phyloP scores from a whole-genome alignment of 202 grass and related monocot genomes.

The Digitaria exilis region DNA sequence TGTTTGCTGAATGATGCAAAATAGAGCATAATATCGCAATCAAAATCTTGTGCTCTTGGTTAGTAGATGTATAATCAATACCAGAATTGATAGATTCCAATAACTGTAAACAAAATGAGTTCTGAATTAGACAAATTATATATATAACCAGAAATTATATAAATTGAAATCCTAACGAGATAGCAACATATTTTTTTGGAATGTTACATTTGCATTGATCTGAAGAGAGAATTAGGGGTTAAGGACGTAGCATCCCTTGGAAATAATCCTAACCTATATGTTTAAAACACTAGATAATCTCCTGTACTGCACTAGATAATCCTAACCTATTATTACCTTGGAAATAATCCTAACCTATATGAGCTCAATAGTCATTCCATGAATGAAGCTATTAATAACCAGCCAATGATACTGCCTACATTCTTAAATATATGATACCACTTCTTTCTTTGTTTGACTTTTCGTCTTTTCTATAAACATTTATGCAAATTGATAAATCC shows the following conservation, averaged over 20 bases:
- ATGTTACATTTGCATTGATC: background rate
- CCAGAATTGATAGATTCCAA: constrained; percentile 57
- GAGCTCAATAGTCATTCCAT: background rate
- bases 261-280: constrained; percentile 21
- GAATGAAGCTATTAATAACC: constrained; percentile 14
- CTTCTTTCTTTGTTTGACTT: too few relatives aligned
- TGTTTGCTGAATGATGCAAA: constrained; percentile 66
- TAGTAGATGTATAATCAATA: constrained; percentile 43
- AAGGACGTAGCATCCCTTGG: background rate
- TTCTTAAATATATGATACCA: too few relatives aligned
- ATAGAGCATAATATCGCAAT: constrained; percentile 74
- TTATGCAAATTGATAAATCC: too few relatives aligned
- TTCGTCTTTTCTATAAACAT: too few relatives aligned
- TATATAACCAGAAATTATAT: constrained; percentile 14
- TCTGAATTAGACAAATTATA: constrained; percentile 32
- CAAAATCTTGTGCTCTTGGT: constrained; percentile 63
- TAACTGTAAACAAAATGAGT: constrained; percentile 54
- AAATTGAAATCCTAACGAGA: too few relatives aligned
- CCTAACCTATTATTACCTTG: too few relatives aligned
- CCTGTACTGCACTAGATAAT: background rate
- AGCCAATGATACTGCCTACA: background rate
- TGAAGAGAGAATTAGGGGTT: constrained; percentile 16
- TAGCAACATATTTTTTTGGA: constrained; percentile 25
- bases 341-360: too few relatives aligned
- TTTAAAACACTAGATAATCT: constrained; percentile 17